These are phyloP conservation scores for Cyclotella sp. DNA, from an alignment of 108 stramenopile species.

Conservation along the genomic window DNA sequence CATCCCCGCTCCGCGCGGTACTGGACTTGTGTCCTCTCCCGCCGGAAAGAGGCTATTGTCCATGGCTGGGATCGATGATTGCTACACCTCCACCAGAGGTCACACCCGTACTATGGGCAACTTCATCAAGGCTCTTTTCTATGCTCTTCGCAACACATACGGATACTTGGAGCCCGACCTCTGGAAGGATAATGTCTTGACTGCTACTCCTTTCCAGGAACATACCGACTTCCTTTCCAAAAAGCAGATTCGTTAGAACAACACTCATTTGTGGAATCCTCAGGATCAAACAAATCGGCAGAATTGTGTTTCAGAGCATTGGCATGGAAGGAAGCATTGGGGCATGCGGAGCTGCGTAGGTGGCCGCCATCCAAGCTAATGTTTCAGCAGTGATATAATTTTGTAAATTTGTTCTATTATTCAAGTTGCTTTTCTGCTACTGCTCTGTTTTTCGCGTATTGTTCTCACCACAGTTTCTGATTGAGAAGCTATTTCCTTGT, in stretches of 20 bases:
- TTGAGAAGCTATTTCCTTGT: too few species aligned
- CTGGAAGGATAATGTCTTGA: constrained; percentile 94
- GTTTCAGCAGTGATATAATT: constrained; percentile 14
- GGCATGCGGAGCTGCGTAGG: constrained; percentile 75
- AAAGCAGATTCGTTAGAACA: constrained; percentile 66
- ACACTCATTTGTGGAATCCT: neutral
- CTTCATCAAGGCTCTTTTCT: constrained; percentile 99
- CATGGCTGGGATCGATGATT: constrained; percentile 99
- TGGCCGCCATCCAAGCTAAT: constrained; percentile 52
- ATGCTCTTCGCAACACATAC: constrained; percentile 97
- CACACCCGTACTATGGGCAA: constrained; percentile 99
- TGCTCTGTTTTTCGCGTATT: too few species aligned
- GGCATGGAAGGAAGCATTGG: constrained; percentile 45
- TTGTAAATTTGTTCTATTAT: constrained; percentile 4
- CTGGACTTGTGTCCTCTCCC: constrained; percentile 98
- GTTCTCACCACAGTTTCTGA: too few species aligned
- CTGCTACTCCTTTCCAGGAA: constrained; percentile 95
- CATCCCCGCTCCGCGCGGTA: constrained; percentile 99
- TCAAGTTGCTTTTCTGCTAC: neutral
- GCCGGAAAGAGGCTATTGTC: constrained; percentile 98
- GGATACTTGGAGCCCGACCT: constrained; percentile 99
- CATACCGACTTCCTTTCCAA: constrained; percentile 99
- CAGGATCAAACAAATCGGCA: constrained; percentile 35
- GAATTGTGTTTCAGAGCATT: constrained; percentile 31
- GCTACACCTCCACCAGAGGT: constrained; percentile 92